Conservation (phyloP, 1,139 yeast species). For the Pichia sp. region DNA sequence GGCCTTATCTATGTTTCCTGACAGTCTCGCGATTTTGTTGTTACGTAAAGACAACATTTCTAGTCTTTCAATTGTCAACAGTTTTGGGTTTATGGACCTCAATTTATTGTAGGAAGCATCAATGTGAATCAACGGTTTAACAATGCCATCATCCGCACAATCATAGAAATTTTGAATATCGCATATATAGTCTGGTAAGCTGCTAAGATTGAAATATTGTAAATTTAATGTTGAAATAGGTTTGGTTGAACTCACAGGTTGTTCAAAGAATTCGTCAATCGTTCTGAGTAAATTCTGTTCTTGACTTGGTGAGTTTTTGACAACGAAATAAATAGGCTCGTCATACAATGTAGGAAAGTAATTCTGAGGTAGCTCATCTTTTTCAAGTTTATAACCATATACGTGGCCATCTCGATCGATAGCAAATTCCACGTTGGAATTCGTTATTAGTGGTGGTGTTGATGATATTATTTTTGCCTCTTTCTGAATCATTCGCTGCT, state of each 20-base stretch:
- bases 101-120: slow-evolving; percentile 50
- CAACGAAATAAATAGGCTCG: slow-evolving; percentile 32
- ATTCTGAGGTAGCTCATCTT: slow-evolving; percentile 26
- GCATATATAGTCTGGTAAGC: slow-evolving; percentile 51
- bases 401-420: slow-evolving; percentile 34
- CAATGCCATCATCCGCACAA: slow-evolving; percentile 32
- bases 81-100: slow-evolving; percentile 43
- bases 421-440: slow-evolving; percentile 24
- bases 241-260: slow-evolving; percentile 18
- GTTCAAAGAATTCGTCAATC: slow-evolving; percentile 13
- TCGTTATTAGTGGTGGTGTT: background rate
- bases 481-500: slow-evolving; percentile 13
- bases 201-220: slow-evolving; percentile 40
- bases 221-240: slow-evolving; percentile 35
- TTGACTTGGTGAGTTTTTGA: slow-evolving; percentile 21
- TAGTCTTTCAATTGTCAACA: slow-evolving; percentile 49
- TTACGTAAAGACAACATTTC: slow-evolving; percentile 52
- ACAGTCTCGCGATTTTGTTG: slow-evolving; percentile 47
- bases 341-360: slow-evolving; percentile 29
- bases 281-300: slow-evolving; percentile 11
- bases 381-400: slow-evolving; percentile 29
- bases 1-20: slow-evolving; percentile 48
- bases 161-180: slow-evolving; percentile 50
- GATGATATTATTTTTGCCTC: background rate
- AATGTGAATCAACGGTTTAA: slow-evolving; percentile 41